These are phyloP conservation scores for Nannochloropsis gaditana DNA, from an alignment of 108 stramenopile genomes.

Conservation along the genomic window DNA sequence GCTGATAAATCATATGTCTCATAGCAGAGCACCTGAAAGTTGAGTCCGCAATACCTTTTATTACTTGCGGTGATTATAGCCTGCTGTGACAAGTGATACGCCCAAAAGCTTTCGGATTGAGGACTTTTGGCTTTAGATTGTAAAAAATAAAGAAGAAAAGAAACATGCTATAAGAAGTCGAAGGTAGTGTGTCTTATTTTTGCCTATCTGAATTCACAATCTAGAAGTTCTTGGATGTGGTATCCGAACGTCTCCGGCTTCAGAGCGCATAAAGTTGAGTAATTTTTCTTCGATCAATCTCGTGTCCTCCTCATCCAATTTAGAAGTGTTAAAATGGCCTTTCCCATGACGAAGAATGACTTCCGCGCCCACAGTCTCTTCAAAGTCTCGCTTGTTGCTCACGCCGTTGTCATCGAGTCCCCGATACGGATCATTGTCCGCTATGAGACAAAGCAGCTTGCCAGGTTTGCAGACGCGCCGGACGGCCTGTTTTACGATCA, in stretches of 20 bases:
- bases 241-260: not conserved
- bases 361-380: slow-evolving; percentile 1
- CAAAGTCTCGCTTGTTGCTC: slow-evolving; percentile 15
- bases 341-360: not conserved
- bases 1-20: too few species aligned
- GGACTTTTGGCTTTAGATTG: not conserved
- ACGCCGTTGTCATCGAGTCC: not conserved
- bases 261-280: not conserved
- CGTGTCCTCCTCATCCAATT: not conserved
- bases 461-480: not conserved
- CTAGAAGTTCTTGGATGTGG: not conserved
- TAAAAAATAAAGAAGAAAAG: not conserved
- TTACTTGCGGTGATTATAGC: too few species aligned
- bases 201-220: not conserved
- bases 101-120: too few species aligned
- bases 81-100: too few species aligned
- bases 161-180: not conserved
- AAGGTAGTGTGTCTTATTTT: not conserved
- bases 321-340: not conserved
- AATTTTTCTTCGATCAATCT: not conserved
- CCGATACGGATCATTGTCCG: not conserved
- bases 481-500: not conserved
- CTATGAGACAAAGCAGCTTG: not conserved
- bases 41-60: too few species aligned
- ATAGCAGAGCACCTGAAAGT: too few species aligned